phyloP scores from a whole-genome alignment of 306 rosid genomes.

The Sesbania bispinosa region DNA sequence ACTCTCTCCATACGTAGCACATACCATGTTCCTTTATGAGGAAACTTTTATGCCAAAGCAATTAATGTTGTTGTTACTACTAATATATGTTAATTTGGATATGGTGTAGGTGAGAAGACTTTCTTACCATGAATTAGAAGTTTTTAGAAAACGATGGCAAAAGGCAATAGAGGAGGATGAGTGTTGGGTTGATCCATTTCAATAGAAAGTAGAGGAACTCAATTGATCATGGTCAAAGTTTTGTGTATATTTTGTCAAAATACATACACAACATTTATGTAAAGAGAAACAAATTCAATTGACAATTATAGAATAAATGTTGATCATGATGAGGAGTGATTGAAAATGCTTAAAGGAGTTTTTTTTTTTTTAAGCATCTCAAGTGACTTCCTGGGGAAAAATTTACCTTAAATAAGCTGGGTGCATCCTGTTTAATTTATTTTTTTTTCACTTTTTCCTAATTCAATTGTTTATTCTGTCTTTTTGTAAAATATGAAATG shows the following conservation, averaged over 20 bases:
- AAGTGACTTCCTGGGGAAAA: too few relatives aligned
- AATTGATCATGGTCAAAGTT: too few relatives aligned
- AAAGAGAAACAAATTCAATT: neutral
- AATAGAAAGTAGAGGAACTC: too few relatives aligned
- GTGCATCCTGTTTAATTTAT: neutral
- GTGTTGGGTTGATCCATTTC: slow-evolving; percentile 36
- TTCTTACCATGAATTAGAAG: slow-evolving; percentile 21
- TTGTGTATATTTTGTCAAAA: neutral
- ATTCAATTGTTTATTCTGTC: too few relatives aligned
- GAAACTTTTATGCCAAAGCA: too few relatives aligned
- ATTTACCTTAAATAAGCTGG: neutral
- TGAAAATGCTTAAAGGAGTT: neutral
- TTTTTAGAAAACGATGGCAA: slow-evolving; percentile 31
- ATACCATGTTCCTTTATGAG: too few relatives aligned
- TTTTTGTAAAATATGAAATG: too few relatives aligned
- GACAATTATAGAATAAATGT: neutral
- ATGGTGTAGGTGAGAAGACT: slow-evolving; percentile 34
- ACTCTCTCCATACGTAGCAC: neutral
- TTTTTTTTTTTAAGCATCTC: neutral
- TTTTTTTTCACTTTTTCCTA: neutral
- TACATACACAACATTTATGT: neutral
- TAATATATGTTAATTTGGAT: neutral
- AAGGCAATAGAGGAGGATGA: slow-evolving; percentile 30
- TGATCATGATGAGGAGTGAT: neutral
- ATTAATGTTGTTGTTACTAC: neutral